Percentiles rank a stretch among this genome's conserved stretches.
phyloP scores from a whole-genome alignment of 257 asterid genomes.

The Nicotiana tomentosiformis region DNA sequence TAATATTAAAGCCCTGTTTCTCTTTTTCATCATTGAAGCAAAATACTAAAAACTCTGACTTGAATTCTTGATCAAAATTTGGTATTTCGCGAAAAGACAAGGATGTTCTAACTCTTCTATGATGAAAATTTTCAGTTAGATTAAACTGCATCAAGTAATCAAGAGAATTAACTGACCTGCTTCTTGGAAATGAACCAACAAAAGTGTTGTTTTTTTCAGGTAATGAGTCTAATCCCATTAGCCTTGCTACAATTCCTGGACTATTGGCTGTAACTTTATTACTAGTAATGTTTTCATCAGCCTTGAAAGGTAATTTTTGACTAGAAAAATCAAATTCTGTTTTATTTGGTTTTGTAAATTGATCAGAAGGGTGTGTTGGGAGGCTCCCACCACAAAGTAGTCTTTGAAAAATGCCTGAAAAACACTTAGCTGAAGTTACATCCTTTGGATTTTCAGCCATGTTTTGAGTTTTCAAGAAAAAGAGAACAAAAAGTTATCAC shows the following conservation, averaged over 20 bases:
- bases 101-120: conserved; percentile 47
- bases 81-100: conserved; percentile 35
- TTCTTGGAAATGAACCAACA: conserved; percentile 42
- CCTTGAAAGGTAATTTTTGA: background rate
- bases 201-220: conserved; percentile 23
- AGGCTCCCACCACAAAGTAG: conserved; percentile 37
- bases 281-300: background rate
- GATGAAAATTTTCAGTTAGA: conserved; percentile 17
- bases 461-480: background rate
- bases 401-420: conserved; percentile 27
- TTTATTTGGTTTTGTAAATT: conserved; percentile 5
- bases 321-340: background rate
- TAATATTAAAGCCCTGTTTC: background rate
- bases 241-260: conserved; percentile 57
- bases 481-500: background rate
- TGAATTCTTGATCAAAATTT: background rate
- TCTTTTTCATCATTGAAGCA: background rate
- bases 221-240: conserved; percentile 60
- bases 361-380: conserved; percentile 52
- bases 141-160: conserved; percentile 41
- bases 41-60: conserved; percentile 3
- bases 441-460: conserved; percentile 17
- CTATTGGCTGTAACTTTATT: conserved; percentile 7
- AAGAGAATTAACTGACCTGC: conserved; percentile 47
- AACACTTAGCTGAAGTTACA: conserved; percentile 19